Evolutionary conservation across 495 filamentous ascomycete species (phyloP), one percentile per base, ranked within the genome.

Genomic region (Penicillium tannophilum): DNA sequence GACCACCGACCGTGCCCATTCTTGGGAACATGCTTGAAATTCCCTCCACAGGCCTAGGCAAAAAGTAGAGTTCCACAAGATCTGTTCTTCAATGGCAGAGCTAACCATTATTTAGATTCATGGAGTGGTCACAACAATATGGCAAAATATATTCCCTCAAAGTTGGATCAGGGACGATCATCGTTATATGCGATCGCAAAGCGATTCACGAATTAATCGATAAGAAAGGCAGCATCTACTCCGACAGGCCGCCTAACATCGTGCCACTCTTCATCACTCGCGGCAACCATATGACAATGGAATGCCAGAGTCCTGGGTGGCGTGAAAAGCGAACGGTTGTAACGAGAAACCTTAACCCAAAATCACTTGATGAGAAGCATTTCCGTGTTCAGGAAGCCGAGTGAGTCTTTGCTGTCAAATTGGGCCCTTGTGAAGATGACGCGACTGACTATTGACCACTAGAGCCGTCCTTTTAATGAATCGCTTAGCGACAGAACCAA

Each of bases 121-220:
- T 36, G 23, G 46, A 58, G 43, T 51, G 46, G 55, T 46, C 55
- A n/a, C 33, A 47, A 2, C 30, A 44, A 20, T 58, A 58, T 41
- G 55, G 55, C 12, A 31, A 31, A 16, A 28, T 58, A 14, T 58
- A 51, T 19, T 42, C 35, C 17, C 36, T 58, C 33, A 58, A 58
- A 44, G 36, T 58, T 6, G 55, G 55, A 6, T 36, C 30, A 2
- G 45, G 55, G 3, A 58, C 31, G 3, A 39, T 42, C 6, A 43
- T 43, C 16, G 72, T 84, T 14, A 56, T 84, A 36, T 79, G 63
- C 17, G 62, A 71, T 33, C 71, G 66, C 2, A 57, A 61, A 1
- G 44, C 76, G 0, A 62, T 77, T 47, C 74, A 75, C 41, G 68
- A 83, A 43, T 57, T 82, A 8, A 23, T 83, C 16, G 81, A 83